A percentile compares a stretch with the other conserved stretches of the same genome.
Conservation (phyloP, 2,329 filamentous ascomycete species). For the Bipolaris bicolor region DNA sequence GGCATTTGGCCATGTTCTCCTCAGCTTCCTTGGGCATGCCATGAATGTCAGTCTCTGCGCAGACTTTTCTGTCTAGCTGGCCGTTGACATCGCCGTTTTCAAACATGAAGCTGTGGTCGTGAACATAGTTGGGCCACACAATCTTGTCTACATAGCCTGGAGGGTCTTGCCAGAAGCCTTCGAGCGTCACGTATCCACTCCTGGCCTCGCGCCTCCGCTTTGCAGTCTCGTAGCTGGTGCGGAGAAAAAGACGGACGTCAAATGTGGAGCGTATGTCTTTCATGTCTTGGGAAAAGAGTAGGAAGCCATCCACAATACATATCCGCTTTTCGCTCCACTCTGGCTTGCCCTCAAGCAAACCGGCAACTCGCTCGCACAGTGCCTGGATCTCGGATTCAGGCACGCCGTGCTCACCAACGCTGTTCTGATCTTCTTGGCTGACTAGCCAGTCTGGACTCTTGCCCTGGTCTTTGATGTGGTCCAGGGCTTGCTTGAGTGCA, state of each 20-base stretch:
- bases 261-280: constrained; percentile 63
- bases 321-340: constrained; percentile 32
- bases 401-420: constrained; percentile 52
- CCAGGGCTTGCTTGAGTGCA: constrained; percentile 69
- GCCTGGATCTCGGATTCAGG: constrained; percentile 43
- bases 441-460: constrained; percentile 57
- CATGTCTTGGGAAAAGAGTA: constrained; percentile 72
- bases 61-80: constrained; percentile 54
- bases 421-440: constrained; percentile 66
- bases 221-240: constrained; percentile 66
- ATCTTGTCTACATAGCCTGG: constrained; percentile 92
- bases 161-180: constrained; percentile 95
- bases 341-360: constrained; percentile 13
- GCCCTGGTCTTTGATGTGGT: constrained; percentile 73
- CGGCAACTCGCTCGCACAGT: constrained; percentile 33
- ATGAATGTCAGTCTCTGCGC: constrained; percentile 31
- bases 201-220: constrained; percentile 71
- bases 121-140: constrained; percentile 94
- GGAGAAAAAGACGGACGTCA: constrained; percentile 79
- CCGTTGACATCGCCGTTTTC: constrained; percentile 69
- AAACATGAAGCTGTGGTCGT: constrained; percentile 82
- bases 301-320: constrained; percentile 85
- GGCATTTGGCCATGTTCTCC: constrained; percentile 40
- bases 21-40: constrained; percentile 51
- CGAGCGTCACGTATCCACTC: constrained; percentile 75